Base-by-base conservation (phyloP, 108 stramenopile species). In the Cyclostephanos tholiformis region DNA sequence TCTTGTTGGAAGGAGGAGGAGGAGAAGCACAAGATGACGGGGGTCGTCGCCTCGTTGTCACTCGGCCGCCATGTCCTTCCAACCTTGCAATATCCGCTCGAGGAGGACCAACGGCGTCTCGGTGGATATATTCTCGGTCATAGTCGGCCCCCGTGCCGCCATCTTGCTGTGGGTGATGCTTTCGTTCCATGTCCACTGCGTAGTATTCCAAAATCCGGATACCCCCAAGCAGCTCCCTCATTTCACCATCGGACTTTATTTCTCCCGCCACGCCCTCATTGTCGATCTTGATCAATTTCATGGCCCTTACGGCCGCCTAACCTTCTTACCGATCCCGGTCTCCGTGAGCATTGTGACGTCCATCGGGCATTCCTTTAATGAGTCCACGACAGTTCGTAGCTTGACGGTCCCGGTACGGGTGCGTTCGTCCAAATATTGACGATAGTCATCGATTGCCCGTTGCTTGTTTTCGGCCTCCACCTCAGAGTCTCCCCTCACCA, bases 61-160 rank as follows among this genome's bases (percentile, higher is more conserved):
- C 27, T 74, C 64, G 13, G 69, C 65, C 41, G 80, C 73, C 73
- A 81, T 74, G 16, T 81, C 73, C 60, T 81, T 81, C 73, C 80
- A 81, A 65, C 71, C 73, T 44, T 70, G 68, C 29, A 81, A 69
- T 35, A 81, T 26, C 22, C 60, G 68, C 39, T 75, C 64, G 26
- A 81, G 49, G 20, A 81, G 32, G 66, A 70, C 52, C 63, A 81
- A 55, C 22, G 69, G 64, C 36, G 68, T 74, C 27, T 67, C 43
- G 35, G 48, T 29, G 20, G 38, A 11, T 49, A 13, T n/a, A n/a
- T n/a, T n/a, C n/a, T n/a, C n/a, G n/a, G n/a, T n/a, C n/a, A n/a
- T n/a, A n/a, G n/a, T n/a, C n/a, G n/a, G n/a, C n/a, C n/a, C n/a
- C n/a, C n/a, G n/a, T n/a, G n/a, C n/a, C n/a, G n/a, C n/a, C n/a